phyloP scores from a whole-genome alignment of 2,329 filamentous ascomycete genomes.

The Neofusicoccum sp. region DNA sequence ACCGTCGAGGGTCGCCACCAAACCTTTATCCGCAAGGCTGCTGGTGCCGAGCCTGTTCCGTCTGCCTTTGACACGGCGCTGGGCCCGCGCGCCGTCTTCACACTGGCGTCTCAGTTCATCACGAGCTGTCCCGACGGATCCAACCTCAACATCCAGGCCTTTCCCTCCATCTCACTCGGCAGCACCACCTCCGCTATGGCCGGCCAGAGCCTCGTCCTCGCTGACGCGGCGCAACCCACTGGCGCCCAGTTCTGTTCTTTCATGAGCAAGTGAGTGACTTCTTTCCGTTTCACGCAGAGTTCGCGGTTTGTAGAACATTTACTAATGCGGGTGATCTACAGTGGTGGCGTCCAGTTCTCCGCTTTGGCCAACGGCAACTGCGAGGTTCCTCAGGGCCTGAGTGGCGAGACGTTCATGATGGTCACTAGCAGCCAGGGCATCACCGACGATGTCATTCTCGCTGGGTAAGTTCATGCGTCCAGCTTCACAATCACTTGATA shows the following conservation, averaged over 20 bases:
- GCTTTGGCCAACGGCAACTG: slow-evolving; percentile 58
- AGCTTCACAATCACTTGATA: not conserved
- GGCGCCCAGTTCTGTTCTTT: slow-evolving; percentile 64
- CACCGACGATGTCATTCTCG: slow-evolving; percentile 55
- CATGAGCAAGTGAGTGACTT: slow-evolving; percentile 55
- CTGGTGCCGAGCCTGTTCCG: slow-evolving; percentile 59
- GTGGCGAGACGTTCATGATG: slow-evolving; percentile 66
- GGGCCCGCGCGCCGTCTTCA: slow-evolving; percentile 67
- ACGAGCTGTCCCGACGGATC: slow-evolving; percentile 63
- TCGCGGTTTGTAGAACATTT: not conserved
- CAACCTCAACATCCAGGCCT: slow-evolving; percentile 61
- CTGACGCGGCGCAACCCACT: slow-evolving; percentile 34
- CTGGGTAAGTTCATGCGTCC: slow-evolving; percentile 44
- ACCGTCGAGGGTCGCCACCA: slow-evolving; percentile 73
- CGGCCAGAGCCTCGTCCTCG: slow-evolving; percentile 40
- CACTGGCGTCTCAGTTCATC: slow-evolving; percentile 72
- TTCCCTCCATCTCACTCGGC: slow-evolving; percentile 55
- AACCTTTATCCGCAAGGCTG: slow-evolving; percentile 65
- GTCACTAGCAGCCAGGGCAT: slow-evolving; percentile 52
- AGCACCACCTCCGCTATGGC: slow-evolving; percentile 22
- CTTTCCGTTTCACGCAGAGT: slow-evolving; percentile 27
- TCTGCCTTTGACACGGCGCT: slow-evolving; percentile 70
- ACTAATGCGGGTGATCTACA: slow-evolving; percentile 26
- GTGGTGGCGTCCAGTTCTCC: slow-evolving; percentile 50
- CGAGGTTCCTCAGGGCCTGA: slow-evolving; percentile 59